Conservation (phyloP, 163 green algal genomes). For the Coccomyxa subellipsoidea region DNA sequence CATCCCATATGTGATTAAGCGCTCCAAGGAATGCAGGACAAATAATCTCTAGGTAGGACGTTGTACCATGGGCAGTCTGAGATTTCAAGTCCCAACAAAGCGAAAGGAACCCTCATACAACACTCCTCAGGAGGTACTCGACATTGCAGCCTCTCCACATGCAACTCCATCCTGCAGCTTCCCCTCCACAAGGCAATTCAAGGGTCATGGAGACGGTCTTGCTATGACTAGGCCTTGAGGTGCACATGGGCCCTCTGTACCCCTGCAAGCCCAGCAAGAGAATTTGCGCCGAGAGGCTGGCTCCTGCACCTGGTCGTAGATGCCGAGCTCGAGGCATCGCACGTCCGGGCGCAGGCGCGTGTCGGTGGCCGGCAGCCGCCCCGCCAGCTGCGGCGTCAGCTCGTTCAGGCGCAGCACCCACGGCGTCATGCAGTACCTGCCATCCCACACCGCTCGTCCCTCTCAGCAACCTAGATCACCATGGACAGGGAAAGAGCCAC, state of each 20-base stretch:
- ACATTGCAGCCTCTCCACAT: not conserved
- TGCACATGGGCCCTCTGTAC: too few species aligned
- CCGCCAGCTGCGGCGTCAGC: conserved; percentile 43
- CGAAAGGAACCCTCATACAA: too few species aligned
- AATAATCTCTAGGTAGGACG: too few species aligned
- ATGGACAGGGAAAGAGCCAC: not conserved
- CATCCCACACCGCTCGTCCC: not conserved
- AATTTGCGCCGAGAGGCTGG: too few species aligned
- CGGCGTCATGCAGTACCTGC: conserved; percentile 58
- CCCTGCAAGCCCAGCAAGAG: too few species aligned
- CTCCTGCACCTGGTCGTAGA: conserved; percentile 58
- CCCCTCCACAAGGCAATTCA: too few species aligned
- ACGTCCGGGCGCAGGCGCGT: conserved; percentile 70
- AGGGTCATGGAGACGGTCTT: too few species aligned
- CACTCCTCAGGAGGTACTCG: too few species aligned
- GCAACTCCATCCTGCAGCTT: too few species aligned
- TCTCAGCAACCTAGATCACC: not conserved
- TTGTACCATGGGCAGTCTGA: too few species aligned
- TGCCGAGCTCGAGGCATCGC: conserved; percentile 54
- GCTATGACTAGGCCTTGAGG: too few species aligned
- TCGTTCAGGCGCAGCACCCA: conserved; percentile 71
- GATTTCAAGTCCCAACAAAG: too few species aligned
- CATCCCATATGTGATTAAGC: not conserved
- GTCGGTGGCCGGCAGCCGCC: conserved; percentile 60
- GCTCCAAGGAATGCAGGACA: not conserved